phyloP scores from a whole-genome alignment of 257 asterid genomes.

The Nicotiana attenuata region DNA sequence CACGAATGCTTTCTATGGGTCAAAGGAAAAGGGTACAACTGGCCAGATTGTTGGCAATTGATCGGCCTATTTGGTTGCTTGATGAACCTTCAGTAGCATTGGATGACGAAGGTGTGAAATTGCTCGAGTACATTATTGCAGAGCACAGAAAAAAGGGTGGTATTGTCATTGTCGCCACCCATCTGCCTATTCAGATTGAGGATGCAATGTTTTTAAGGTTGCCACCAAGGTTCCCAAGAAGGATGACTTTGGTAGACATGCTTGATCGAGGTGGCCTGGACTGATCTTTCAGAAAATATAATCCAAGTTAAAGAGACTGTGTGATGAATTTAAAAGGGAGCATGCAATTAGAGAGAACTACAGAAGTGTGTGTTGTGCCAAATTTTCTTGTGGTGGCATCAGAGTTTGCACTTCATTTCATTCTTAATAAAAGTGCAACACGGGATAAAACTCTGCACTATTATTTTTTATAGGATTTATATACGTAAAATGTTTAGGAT shows the following conservation, averaged over 20 bases:
- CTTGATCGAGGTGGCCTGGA: not conserved
- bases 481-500: too few species aligned
- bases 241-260: slow-evolving; percentile 15
- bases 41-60: slow-evolving; percentile 76
- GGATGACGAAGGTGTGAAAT: slow-evolving; percentile 66
- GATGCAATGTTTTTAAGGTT: slow-evolving; percentile 51
- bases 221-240: slow-evolving; percentile 59
- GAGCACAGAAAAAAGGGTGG: slow-evolving; percentile 81
- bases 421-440: not conserved
- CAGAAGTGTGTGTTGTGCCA: not conserved
- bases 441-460: too few species aligned
- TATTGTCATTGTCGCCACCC: slow-evolving; percentile 56
- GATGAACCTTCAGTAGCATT: slow-evolving; percentile 90
- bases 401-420: not conserved
- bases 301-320: not conserved
- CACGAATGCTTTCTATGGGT: slow-evolving; percentile 83
- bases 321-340: not conserved
- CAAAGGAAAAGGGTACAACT: slow-evolving; percentile 77
- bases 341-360: not conserved
- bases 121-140: slow-evolving; percentile 57
- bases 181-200: slow-evolving; percentile 50
- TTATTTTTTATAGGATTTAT: too few species aligned
- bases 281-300: not conserved
- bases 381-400: not conserved
- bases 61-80: slow-evolving; percentile 82